Evolutionary conservation across 1,284 basidiomycete species (phyloP).

Genomic region (Fomitopsis betulina): DNA sequence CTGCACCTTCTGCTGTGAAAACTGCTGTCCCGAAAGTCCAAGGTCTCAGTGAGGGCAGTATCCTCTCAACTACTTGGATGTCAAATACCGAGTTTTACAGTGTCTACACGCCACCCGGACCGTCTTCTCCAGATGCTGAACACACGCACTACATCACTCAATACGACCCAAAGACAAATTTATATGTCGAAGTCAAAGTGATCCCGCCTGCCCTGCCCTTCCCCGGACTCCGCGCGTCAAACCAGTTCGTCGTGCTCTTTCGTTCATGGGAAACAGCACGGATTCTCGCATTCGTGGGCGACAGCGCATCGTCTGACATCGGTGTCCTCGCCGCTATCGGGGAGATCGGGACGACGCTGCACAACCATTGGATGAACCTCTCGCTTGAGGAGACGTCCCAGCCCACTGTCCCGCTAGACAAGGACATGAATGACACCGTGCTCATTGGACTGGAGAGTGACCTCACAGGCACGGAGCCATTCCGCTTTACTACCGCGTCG

Average conservation of each 20-base stretch:
- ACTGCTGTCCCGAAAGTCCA: slow-evolving; percentile 56
- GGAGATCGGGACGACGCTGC: slow-evolving; percentile 18
- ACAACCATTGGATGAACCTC: slow-evolving; percentile 63
- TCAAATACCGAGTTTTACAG: slow-evolving; percentile 70
- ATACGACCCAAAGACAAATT: slow-evolving; percentile 54
- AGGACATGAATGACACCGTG: slow-evolving; percentile 67
- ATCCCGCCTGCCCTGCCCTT: slow-evolving; percentile 49
- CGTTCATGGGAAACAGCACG: slow-evolving; percentile 64
- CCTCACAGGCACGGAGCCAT: slow-evolving; percentile 49
- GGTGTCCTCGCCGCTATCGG: slow-evolving; percentile 58
- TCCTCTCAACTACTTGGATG: slow-evolving; percentile 66
- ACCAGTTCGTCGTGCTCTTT: slow-evolving; percentile 50
- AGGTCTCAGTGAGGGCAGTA: slow-evolving; percentile 40
- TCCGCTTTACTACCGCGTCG: slow-evolving; percentile 34
- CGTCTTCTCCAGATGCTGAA: slow-evolving; percentile 37
- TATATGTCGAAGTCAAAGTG: slow-evolving; percentile 44
- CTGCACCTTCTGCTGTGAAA: slow-evolving; percentile 50
- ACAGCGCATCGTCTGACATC: slow-evolving; percentile 71
- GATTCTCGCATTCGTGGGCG: slow-evolving; percentile 65
- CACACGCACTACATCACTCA: slow-evolving; percentile 60
- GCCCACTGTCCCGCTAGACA: slow-evolving; percentile 64
- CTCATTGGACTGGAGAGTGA: slow-evolving; percentile 69
- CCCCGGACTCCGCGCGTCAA: slow-evolving; percentile 48
- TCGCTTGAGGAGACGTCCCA: slow-evolving; percentile 74
- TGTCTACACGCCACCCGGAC: slow-evolving; percentile 53